Evolutionary conservation across 73 alveolate species (phyloP), one percentile per base, ranked within the genome.

Genomic region (Halteria grandinella): DNA sequence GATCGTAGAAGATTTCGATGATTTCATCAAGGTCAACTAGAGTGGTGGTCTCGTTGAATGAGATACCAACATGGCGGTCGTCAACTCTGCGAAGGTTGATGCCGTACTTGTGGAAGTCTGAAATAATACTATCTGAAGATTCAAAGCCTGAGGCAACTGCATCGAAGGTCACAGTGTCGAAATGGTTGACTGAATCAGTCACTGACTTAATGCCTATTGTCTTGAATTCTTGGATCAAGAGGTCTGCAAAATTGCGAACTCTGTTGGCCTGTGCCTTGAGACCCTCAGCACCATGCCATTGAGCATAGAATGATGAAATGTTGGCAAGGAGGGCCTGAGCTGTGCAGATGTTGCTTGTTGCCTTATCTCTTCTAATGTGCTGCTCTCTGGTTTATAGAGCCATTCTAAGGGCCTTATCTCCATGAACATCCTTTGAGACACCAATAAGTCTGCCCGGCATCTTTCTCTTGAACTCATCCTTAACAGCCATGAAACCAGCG

Each of bases 381-480:
- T 95, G 93, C 83, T 95, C 99, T 51, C 99, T 83, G n/a, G 98
- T 93, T 89, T 95, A 94, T 79, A 95, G 76, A 20, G 99, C 55
- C 96, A 95, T 88, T 63, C 99, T 91, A 28, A 52, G 84, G 14
- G 98, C 98, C 28, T 51, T 52, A 50, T 83, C 75, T 17, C 97
- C 97, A 28, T 79, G 78, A 28, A 54, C 62, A 78, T 93, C 98
- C 20, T 74, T 87, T 34, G 93, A 69, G 29, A 93, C 96, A 5
- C 99, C 99, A 50, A 95, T 93, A 62, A 95, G 79, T 25, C 99
- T 83, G 21, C 99, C 99, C 6, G 99, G 99, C 97, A 93, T 88
- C 53, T 93, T 91, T 32, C 98, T 71, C 66, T 84, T 93, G 58
- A 75, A 75, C 60, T 91, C 91, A 79, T 91, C 90, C 64, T 66